Percentiles rank a stretch among this genome's conserved stretches.
Evolutionary conservation across 208 protist genomes (phyloP).

Genomic region (Acanthamoeba culbertsoni): DNA sequence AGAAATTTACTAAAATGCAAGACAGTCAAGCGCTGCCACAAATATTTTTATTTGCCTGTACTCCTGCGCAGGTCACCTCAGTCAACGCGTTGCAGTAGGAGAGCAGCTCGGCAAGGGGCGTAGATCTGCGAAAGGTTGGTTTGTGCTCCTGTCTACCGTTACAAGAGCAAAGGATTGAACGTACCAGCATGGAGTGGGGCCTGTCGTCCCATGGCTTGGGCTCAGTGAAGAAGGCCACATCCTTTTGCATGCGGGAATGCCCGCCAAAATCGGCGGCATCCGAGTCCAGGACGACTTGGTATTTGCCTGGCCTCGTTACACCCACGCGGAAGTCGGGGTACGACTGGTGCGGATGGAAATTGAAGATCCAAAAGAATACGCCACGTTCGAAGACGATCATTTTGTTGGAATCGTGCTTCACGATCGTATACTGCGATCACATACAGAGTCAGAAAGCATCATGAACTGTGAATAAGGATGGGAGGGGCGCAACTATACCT

Average conservation of each 20-base stretch:
- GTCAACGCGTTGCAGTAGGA: neutral
- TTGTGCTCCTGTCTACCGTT: neutral
- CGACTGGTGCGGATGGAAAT: constrained; percentile 84
- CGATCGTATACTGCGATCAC: neutral
- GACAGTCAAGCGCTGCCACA: no score
- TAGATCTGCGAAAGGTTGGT: neutral
- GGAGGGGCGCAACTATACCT: neutral
- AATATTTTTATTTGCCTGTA: no score
- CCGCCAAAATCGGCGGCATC: constrained; percentile 83
- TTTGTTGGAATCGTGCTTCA: constrained; percentile 84
- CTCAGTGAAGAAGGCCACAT: constrained; percentile 65
- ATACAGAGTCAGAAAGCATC: constrained; percentile 55
- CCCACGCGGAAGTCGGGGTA: constrained; percentile 82
- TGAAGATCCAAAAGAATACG: constrained; percentile 85
- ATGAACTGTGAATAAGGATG: neutral
- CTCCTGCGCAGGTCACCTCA: neutral
- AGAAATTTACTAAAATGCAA: no score
- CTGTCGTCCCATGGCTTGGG: constrained; percentile 59
- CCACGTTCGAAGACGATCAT: constrained; percentile 80
- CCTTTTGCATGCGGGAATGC: constrained; percentile 60
- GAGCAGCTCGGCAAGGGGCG: neutral
- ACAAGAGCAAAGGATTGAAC: neutral
- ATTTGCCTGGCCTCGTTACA: constrained; percentile 62
- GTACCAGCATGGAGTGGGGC: constrained; percentile 66
- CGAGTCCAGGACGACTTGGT: constrained; percentile 78